Conservation (phyloP, 306 rosid species). For the Canavalia gladiata region DNA sequence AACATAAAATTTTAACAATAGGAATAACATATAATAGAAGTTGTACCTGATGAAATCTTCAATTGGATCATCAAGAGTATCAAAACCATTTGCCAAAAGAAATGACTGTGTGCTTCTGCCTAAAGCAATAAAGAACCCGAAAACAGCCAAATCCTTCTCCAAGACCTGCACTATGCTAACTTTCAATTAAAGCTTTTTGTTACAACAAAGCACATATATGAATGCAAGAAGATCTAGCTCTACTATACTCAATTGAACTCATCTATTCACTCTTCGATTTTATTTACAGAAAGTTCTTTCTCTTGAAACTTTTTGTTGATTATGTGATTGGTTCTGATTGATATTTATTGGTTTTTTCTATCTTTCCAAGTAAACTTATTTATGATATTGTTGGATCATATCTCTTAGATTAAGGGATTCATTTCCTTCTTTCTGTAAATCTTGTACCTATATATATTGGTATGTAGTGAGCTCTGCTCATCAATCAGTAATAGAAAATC, state of each 20-base stretch:
- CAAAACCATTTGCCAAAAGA: constrained; percentile 82
- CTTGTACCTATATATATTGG: not conserved
- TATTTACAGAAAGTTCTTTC: constrained; percentile 22
- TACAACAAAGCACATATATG: constrained; percentile 28
- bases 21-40: constrained; percentile 43
- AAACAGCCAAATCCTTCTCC: constrained; percentile 96
- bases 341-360: not conserved
- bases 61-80: constrained; percentile 70
- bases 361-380: not conserved
- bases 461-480: not conserved
- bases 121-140: constrained; percentile 98
- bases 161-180: constrained; percentile 73
- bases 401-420: not conserved
- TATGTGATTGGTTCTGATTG: not conserved
- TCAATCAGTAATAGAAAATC: not conserved
- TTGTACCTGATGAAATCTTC: constrained; percentile 87
- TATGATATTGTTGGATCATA: not conserved
- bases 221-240: constrained; percentile 34
- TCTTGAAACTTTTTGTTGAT: constrained; percentile 14
- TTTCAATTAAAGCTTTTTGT: constrained; percentile 47
- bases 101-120: constrained; percentile 86
- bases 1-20: constrained; percentile 29
- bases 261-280: constrained; percentile 35
- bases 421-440: not conserved
- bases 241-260: constrained; percentile 32